Evolutionary conservation across 2,329 filamentous ascomycete genomes (phyloP).

Genomic region (Ustilaginoidea virens): DNA sequence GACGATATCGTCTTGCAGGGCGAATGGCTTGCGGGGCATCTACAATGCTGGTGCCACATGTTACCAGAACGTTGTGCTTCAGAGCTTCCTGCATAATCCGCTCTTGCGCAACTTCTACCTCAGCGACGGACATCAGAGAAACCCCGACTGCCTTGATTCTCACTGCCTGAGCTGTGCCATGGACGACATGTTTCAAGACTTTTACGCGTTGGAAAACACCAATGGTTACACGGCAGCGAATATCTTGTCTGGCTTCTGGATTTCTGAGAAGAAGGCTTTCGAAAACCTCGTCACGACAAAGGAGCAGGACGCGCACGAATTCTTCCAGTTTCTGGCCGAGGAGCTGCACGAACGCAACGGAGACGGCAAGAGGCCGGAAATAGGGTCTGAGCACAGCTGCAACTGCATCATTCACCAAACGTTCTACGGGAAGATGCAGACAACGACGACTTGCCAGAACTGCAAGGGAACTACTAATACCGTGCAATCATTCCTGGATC

Average conservation of each 20-base stretch:
- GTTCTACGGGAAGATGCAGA: constrained; percentile 84
- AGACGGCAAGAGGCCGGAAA: constrained; percentile 47
- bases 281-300: constrained; percentile 75
- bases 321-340: constrained; percentile 89
- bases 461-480: constrained; percentile 72
- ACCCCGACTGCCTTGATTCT: constrained; percentile 49
- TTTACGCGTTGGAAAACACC: constrained; percentile 58
- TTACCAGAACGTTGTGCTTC: constrained; percentile 93
- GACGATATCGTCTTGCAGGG: constrained; percentile 64
- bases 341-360: constrained; percentile 75
- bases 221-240: constrained; percentile 85
- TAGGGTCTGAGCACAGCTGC: constrained; percentile 49
- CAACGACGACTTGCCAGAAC: constrained; percentile 78
- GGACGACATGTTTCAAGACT: constrained; percentile 61
- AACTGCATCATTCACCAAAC: constrained; percentile 87
- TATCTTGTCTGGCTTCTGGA: constrained; percentile 82
- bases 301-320: constrained; percentile 94
- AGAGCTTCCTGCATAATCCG: constrained; percentile 87
- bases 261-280: constrained; percentile 58
- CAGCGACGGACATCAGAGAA: constrained; percentile 70
- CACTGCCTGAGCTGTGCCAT: constrained; percentile 56
- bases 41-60: constrained; percentile 98
- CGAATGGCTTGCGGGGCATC: constrained; percentile 76
- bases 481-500: constrained; percentile 78
- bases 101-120: constrained; percentile 86